A percentile compares a stretch with the other conserved stretches of the same genome.
These are phyloP conservation scores for Triticum timopheevii DNA, from an alignment of 176 grass and related monocot genomes.

Conservation along the genomic window DNA sequence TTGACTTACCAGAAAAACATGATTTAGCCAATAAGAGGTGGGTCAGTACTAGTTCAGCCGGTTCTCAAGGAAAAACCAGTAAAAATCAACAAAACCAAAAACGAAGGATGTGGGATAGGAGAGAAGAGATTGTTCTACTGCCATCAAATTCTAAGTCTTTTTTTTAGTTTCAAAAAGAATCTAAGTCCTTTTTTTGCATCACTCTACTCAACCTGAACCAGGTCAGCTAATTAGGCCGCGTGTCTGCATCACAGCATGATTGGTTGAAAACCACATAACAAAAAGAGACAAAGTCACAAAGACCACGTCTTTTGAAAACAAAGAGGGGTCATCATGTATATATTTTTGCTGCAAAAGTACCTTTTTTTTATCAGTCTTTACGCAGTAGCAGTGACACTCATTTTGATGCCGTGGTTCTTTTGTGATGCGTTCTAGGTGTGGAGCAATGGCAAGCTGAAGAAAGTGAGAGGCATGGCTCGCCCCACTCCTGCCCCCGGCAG, in stretches of 20 bases:
- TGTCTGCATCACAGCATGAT: constrained; percentile 23
- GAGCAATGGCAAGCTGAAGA: constrained; percentile 75
- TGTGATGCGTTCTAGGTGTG: constrained; percentile 54
- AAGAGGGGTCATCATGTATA: not conserved
- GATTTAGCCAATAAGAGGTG: not conserved
- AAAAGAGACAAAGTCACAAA: constrained; percentile 15
- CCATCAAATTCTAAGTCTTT: constrained; percentile 28
- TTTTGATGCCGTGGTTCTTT: constrained; percentile 27
- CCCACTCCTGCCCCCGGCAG: constrained; percentile 9
- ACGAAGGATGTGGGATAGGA: too few relatives aligned
- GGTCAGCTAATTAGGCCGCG: constrained; percentile 6
- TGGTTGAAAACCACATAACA: not conserved
- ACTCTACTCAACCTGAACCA: constrained; percentile 19
- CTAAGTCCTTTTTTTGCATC: not conserved
- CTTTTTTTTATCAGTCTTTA: constrained; percentile 21
- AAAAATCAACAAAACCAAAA: too few relatives aligned
- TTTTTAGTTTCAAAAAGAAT: too few relatives aligned
- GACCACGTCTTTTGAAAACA: constrained; percentile 10
- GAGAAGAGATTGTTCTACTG: too few relatives aligned
- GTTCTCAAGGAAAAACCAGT: too few relatives aligned
- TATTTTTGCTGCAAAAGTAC: not conserved
- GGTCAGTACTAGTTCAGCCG: too few relatives aligned
- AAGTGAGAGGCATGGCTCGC: constrained; percentile 57
- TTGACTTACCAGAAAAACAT: not conserved
- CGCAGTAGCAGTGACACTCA: not conserved